Percentiles rank a stretch among this genome's conserved stretches.
Evolutionary conservation across 148 eudicot species (phyloP).

Genomic region (Spergularia bocconei): DNA sequence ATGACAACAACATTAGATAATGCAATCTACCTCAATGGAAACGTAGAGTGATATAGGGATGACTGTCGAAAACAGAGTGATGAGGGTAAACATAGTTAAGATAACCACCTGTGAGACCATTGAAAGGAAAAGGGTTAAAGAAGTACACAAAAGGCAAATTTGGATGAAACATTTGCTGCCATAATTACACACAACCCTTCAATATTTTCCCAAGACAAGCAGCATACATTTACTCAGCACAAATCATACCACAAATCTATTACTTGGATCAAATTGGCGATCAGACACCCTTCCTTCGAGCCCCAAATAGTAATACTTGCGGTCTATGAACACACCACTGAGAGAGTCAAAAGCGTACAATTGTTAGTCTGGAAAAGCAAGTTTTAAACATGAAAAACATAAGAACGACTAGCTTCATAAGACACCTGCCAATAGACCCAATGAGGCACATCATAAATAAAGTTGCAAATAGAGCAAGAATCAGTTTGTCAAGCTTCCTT

Average conservation of each 20-base stretch:
- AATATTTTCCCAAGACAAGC: conserved; percentile 2
- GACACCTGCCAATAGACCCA: conserved; percentile 95
- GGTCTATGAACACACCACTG: conserved; percentile 72
- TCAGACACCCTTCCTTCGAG: conserved; percentile 47
- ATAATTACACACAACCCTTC: not conserved
- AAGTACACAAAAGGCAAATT: not conserved
- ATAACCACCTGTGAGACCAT: conserved; percentile 54
- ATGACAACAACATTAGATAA: conserved; percentile 11
- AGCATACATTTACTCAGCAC: not conserved
- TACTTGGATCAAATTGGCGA: conserved; percentile 71
- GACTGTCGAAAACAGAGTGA: conserved; percentile 92
- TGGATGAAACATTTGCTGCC: not conserved
- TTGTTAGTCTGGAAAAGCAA: conserved; percentile 10
- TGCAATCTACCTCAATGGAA: conserved; percentile 77
- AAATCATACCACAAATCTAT: conserved; percentile 72
- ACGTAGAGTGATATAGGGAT: conserved; percentile 98
- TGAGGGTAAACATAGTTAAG: conserved; percentile 86
- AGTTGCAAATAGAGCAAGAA: conserved; percentile 74
- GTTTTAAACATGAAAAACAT: not conserved
- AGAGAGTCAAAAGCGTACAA: conserved; percentile 24
- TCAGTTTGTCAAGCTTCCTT: conserved; percentile 93
- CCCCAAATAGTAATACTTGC: conserved; percentile 68
- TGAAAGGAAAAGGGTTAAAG: not conserved
- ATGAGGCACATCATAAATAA: conserved; percentile 83
- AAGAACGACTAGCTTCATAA: conserved; percentile 19